A percentile compares a stretch with the other conserved stretches of the same genome.
These are phyloP conservation scores for Boeremia lycopersici DNA, from an alignment of 2,329 filamentous ascomycete genomes.

Conservation along the genomic window DNA sequence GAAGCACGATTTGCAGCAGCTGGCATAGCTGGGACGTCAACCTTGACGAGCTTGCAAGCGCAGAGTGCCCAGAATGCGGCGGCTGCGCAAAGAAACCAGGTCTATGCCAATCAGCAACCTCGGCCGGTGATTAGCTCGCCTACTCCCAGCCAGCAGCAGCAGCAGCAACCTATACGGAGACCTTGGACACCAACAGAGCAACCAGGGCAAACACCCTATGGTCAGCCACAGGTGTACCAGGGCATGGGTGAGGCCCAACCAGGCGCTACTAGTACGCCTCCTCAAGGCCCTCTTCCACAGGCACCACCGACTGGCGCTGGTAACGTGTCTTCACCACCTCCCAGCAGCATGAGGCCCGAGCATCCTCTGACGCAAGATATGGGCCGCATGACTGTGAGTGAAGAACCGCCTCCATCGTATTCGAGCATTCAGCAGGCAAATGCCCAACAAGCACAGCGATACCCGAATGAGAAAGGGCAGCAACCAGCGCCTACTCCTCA, in stretches of 20 bases:
- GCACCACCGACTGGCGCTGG: slow-evolving; percentile 27
- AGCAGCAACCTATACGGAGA: slow-evolving; percentile 56
- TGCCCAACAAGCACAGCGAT: slow-evolving; percentile 58
- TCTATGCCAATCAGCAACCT: slow-evolving; percentile 63
- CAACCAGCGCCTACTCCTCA: slow-evolving; percentile 35
- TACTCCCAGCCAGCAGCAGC: slow-evolving; percentile 35
- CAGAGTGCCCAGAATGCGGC: slow-evolving; percentile 83
- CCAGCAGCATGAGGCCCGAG: slow-evolving; percentile 51
- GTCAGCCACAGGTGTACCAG: slow-evolving; percentile 89
- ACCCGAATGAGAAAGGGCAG: slow-evolving; percentile 79
- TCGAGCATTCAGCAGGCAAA: slow-evolving; percentile 61
- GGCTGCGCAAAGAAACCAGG: slow-evolving; percentile 78
- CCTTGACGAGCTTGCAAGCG: slow-evolving; percentile 74
- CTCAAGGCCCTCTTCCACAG: slow-evolving; percentile 40
- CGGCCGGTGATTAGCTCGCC: slow-evolving; percentile 57
- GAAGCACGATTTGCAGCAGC: slow-evolving; percentile 90
- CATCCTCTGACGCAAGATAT: slow-evolving; percentile 83
- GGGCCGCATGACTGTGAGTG: slow-evolving; percentile 77
- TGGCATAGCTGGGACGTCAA: slow-evolving; percentile 85
- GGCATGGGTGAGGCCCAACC: slow-evolving; percentile 70
- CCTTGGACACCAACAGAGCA: slow-evolving; percentile 96
- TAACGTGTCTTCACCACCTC: slow-evolving; percentile 35
- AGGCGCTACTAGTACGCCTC: slow-evolving; percentile 48
- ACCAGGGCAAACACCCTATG: slow-evolving; percentile 84
- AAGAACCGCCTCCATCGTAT: slow-evolving; percentile 93